Conservation (phyloP, 805 yeast species). For the Candida piceae region DNA sequence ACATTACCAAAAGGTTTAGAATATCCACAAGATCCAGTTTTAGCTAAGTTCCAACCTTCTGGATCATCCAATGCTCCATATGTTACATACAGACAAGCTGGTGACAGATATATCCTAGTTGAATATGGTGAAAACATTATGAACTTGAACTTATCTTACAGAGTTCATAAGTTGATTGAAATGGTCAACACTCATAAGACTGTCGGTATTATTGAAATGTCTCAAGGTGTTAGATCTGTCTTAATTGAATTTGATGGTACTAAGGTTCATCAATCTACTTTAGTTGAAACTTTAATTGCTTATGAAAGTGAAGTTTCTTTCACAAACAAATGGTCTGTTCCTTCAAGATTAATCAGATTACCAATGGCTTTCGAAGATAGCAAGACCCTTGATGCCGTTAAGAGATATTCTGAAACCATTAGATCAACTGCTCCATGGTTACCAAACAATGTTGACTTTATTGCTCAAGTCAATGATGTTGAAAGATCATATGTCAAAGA, state of each 20-base stretch:
- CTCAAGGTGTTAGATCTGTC: conserved; percentile 95
- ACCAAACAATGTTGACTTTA: conserved; percentile 95
- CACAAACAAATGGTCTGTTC: conserved; percentile 79
- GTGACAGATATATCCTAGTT: conserved; percentile 86
- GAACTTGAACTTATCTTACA: conserved; percentile 80
- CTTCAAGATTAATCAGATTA: conserved; percentile 73
- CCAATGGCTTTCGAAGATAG: conserved; percentile 98
- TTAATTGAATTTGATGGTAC: conserved; percentile 76
- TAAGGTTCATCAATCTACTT: conserved; percentile 52
- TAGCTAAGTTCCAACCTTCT: conserved; percentile 45
- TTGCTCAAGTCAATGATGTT: conserved; percentile 82
- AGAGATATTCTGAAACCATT: conserved; percentile 89
- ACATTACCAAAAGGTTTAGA: conserved; percentile 31
- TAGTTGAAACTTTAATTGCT: conserved; percentile 61
- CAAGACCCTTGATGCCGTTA: conserved; percentile 83
- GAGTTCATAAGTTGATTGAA: conserved; percentile 78
- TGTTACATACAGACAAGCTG: conserved; percentile 91
- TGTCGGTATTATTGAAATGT: conserved; percentile 87
- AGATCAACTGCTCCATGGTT: conserved; percentile 94
- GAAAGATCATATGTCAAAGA: conserved; percentile 71
- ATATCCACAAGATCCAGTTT: conserved; percentile 63
- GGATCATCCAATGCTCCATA: conserved; percentile 49
- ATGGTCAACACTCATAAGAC: conserved; percentile 62
- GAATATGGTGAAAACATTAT: conserved; percentile 89
- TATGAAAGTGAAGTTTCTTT: conserved; percentile 72